A percentile compares a stretch with the other conserved stretches of the same genome.
phyloP scores from a whole-genome alignment of 371 early-diverging fungal genomes.

The Quaeritorhiza haematococci region DNA sequence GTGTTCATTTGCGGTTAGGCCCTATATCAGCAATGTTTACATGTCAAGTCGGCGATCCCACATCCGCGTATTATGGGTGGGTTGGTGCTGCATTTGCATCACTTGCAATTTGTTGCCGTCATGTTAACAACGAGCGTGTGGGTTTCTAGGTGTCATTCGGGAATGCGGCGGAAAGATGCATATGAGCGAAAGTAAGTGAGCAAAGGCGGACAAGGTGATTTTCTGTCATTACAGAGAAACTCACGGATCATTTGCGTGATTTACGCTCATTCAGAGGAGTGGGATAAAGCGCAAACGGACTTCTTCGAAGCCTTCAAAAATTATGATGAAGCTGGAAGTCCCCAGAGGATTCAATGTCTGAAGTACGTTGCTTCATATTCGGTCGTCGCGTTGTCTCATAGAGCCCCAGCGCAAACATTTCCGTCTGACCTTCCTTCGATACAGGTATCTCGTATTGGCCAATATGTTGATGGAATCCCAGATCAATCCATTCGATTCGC shows the following conservation, averaged over 20 bases:
- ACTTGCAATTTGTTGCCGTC: not conserved
- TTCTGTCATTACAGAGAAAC: not conserved
- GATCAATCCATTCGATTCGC: constrained; percentile 93
- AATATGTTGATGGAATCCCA: constrained; percentile 91
- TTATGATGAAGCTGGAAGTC: constrained; percentile 94
- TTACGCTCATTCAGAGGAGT: constrained; percentile 80
- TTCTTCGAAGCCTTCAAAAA: constrained; percentile 96
- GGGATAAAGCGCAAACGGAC: constrained; percentile 87
- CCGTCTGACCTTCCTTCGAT: not conserved
- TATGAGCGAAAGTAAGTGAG: constrained; percentile 78
- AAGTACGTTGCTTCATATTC: constrained; percentile 51
- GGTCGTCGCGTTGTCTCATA: not conserved
- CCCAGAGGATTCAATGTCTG: constrained; percentile 85
- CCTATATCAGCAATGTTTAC: constrained; percentile 79
- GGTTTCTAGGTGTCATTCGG: constrained; percentile 67
- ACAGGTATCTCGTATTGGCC: constrained; percentile 82
- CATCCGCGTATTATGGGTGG: constrained; percentile 89
- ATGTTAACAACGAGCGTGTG: not conserved
- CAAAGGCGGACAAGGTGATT: not conserved
- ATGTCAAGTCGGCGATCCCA: constrained; percentile 89
- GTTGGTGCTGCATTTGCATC: not conserved
- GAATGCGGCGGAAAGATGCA: constrained; percentile 98
- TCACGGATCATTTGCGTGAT: constrained; percentile 2
- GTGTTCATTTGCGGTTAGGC: constrained; percentile 30
- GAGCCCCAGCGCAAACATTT: not conserved